phyloP scores from a whole-genome alignment of 805 yeast species.

The Henningerozyma blattae region DNA sequence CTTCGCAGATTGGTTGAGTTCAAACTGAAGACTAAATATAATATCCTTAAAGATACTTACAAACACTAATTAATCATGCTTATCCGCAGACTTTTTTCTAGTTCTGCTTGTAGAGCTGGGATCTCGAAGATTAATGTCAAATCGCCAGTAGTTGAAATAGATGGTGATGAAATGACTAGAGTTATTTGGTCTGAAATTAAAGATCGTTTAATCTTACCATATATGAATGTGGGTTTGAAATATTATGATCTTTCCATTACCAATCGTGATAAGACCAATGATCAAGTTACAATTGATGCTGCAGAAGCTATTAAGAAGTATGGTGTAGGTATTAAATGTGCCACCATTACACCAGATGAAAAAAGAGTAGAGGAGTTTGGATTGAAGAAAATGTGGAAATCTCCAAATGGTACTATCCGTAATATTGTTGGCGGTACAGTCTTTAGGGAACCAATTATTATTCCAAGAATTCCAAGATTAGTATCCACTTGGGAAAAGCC shows the following conservation, averaged over 20 bases:
- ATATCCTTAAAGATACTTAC: too few species aligned
- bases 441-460: slow-evolving; percentile 74
- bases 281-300: slow-evolving; percentile 65
- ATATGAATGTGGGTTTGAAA: slow-evolving; percentile 59
- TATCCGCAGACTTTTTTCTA: too few species aligned
- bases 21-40: too few species aligned
- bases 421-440: slow-evolving; percentile 76
- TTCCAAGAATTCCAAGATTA: slow-evolving; percentile 63
- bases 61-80: too few species aligned
- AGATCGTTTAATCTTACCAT: slow-evolving; percentile 54
- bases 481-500: slow-evolving; percentile 77
- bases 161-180: slow-evolving; percentile 82
- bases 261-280: slow-evolving; percentile 59
- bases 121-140: slow-evolving; percentile 65
- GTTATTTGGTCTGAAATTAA: slow-evolving; percentile 73
- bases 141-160: slow-evolving; percentile 66
- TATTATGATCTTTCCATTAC: slow-evolving; percentile 65
- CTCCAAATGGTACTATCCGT: slow-evolving; percentile 78
- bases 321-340: slow-evolving; percentile 78
- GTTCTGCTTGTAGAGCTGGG: too few species aligned
- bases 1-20: too few species aligned
- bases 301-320: slow-evolving; percentile 63
- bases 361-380: slow-evolving; percentile 63
- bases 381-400: slow-evolving; percentile 72
- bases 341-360: slow-evolving; percentile 79